Evolutionary conservation across 305 asterid species (phyloP), one percentile per base, ranked within the genome.

Genomic region (Fraxinus nigra): DNA sequence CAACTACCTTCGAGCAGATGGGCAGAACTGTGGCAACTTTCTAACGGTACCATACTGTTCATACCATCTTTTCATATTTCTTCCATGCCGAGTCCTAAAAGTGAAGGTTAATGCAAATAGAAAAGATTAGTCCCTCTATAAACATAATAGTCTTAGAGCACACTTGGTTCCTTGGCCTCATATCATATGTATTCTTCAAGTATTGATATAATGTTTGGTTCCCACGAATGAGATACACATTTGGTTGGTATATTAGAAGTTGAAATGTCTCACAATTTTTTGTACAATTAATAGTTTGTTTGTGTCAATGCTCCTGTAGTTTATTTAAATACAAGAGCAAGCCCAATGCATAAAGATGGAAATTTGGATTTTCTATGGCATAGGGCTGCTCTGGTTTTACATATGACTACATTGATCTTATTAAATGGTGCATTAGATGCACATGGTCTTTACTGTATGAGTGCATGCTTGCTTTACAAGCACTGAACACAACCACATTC

Each of bases 11-110:
- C 75, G 75, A 14, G 75, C 75, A 1, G 75, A 69, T 28, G 75
- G 75, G 4, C 75, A 69, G 40, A 69, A 69, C 34, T 69, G 75
- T 69, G 75, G 75, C 75, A 69, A 69, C 75, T 69, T 69, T 69
- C 75, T 69, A 32, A 69, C 75, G 75, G 75, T 69, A 69, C 1
- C 35, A 32, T 28, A 24, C 40, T 16, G 40, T 30, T 69, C 4
- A 69, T 32, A 63, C 34, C 11, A 14, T 5, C 20, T 28, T 67
- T 69, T 13, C 40, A 69, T 69, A 69, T 8, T 4, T 30, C 3
- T 69, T 32, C 24, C 5, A 7, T 13, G 40, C 20, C 3, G 22
- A 69, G 20, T 32, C 75, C 75, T 14, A 69, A 30, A 30, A 69
- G 43, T 14, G 40, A 69, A 67, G 34, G 30, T 28, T 69, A 14